These are phyloP conservation scores for Neotropicomus parvogracilis DNA, from an alignment of 1,284 basidiomycete genomes.

Conservation along the genomic window DNA sequence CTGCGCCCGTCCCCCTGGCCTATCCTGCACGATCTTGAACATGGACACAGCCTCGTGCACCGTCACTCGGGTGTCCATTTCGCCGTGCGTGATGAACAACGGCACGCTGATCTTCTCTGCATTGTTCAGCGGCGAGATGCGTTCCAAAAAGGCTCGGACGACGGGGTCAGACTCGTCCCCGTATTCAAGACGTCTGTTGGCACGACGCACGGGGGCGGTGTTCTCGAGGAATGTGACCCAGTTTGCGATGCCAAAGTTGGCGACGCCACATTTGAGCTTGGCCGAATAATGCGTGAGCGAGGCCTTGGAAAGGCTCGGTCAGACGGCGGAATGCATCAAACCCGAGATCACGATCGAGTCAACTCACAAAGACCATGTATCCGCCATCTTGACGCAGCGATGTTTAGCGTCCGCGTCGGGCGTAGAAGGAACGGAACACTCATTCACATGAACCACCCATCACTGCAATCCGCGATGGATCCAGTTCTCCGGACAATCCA, in stretches of 20 bases:
- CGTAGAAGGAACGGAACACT: not conserved
- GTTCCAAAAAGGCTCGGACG: conserved; percentile 33
- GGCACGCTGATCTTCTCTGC: conserved; percentile 34
- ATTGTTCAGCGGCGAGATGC: conserved; percentile 37
- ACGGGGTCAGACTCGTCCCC: conserved; percentile 36
- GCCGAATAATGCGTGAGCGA: conserved; percentile 37
- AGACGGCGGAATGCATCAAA: not conserved
- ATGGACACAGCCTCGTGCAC: conserved; percentile 33
- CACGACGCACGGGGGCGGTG: conserved; percentile 35
- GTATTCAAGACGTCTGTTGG: conserved; percentile 34
- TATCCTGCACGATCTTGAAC: conserved; percentile 22
- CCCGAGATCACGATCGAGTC: not conserved
- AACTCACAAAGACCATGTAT: conserved; percentile 37
- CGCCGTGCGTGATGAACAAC: conserved; percentile 38
- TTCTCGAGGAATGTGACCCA: conserved; percentile 37
- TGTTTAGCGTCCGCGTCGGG: conserved; percentile 1
- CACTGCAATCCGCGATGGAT: conserved; percentile 35
- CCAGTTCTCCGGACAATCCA: conserved; percentile 30
- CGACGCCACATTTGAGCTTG: conserved; percentile 36
- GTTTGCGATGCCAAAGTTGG: conserved; percentile 37
- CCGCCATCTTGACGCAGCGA: conserved; percentile 29
- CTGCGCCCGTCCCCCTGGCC: conserved; percentile 26
- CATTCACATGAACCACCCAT: conserved; percentile 37
- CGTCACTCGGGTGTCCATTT: conserved; percentile 37
- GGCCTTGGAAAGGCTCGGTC: conserved; percentile 22